Conservation (phyloP, 208 protist genomes). For the Naegleria lovaniensis region DNA sequence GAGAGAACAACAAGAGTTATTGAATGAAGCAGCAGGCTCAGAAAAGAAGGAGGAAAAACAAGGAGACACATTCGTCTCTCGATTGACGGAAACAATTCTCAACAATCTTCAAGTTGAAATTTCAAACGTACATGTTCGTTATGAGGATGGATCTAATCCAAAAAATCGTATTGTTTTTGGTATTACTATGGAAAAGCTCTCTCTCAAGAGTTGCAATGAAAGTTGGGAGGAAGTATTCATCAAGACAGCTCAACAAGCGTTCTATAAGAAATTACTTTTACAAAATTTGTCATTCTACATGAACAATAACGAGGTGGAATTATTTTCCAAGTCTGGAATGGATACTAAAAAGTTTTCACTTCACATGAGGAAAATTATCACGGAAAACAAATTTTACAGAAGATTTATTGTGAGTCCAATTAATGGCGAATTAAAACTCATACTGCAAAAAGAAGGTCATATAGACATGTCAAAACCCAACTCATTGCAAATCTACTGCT, state of each 20-base stretch:
- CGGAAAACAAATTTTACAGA: not conserved
- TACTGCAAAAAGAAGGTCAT: not conserved
- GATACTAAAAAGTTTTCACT: not conserved
- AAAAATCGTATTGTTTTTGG: conserved; percentile 18
- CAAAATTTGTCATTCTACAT: conserved; percentile 8
- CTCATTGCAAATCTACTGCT: not conserved
- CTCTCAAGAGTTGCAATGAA: not conserved
- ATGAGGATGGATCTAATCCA: conserved; percentile 20
- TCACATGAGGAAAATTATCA: not conserved
- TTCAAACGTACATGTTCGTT: conserved; percentile 8
- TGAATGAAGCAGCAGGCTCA: not conserved
- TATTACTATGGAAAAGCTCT: not conserved
- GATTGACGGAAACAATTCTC: not conserved
- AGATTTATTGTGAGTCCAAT: not conserved
- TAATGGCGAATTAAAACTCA: not conserved
- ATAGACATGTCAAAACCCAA: not conserved
- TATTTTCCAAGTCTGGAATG: not conserved
- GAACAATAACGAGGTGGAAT: not conserved
- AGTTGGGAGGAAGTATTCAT: conserved; percentile 17
- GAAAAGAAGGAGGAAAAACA: not conserved
- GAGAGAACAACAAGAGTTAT: not conserved
- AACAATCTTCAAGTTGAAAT: conserved; percentile 27
- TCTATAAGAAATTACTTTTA: not conserved
- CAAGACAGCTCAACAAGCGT: not conserved
- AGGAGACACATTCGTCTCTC: not conserved